phyloP scores from a whole-genome alignment of 352 stramenopile genomes.

The Globisporangium viniferum region DNA sequence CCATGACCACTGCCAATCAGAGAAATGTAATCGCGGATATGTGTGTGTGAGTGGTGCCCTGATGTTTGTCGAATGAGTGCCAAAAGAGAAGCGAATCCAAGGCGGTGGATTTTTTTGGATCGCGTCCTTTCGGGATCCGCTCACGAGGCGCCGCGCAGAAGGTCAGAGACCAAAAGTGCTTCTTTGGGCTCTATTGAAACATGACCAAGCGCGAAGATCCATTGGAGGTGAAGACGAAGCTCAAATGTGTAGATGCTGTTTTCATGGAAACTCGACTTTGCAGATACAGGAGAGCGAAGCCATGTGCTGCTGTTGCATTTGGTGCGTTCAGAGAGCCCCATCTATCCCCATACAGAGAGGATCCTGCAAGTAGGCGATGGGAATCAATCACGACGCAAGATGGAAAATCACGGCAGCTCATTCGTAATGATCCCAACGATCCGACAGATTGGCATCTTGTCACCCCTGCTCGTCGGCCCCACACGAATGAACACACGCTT shows the following conservation, averaged over 20 bases:
- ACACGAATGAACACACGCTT: no score
- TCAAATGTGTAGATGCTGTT: not conserved
- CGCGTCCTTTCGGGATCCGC: conserved; percentile 8
- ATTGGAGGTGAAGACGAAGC: not conserved
- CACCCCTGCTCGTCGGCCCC: no score
- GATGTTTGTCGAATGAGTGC: not conserved
- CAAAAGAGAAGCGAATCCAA: not conserved
- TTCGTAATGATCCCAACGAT: no score
- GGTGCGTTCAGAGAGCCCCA: not conserved
- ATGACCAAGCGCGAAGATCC: not conserved
- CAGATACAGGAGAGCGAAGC: not conserved
- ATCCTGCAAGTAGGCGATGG: not conserved
- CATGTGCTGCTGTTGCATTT: not conserved
- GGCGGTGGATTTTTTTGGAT: not conserved
- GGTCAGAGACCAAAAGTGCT: not conserved
- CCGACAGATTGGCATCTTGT: no score
- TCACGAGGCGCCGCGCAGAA: not conserved
- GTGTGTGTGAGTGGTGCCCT: not conserved
- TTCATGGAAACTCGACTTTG: not conserved
- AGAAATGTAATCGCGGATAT: not conserved
- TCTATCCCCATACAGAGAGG: not conserved
- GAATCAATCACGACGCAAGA: not conserved
- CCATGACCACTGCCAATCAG: conserved; percentile 34
- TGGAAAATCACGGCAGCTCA: no score
- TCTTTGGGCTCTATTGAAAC: no score